Evolutionary conservation across 2,329 filamentous ascomycete genomes (phyloP).

Genomic region (Sporothrix globosa): DNA sequence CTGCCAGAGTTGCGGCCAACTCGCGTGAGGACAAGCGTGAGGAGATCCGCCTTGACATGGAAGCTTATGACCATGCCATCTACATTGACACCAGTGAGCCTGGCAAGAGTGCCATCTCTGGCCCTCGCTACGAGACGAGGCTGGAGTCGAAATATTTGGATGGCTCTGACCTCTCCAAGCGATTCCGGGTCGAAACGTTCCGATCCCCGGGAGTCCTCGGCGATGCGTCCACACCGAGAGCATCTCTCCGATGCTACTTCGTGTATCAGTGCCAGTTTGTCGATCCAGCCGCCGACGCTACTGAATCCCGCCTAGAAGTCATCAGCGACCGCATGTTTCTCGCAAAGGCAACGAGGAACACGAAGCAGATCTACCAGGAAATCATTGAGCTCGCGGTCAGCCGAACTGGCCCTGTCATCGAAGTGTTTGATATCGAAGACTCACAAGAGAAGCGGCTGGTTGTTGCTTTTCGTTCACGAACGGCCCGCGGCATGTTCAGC

Average conservation of each 20-base stretch:
- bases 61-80: conserved; percentile 90
- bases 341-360: conserved; percentile 94
- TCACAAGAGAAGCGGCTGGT: conserved; percentile 92
- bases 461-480: conserved; percentile 90
- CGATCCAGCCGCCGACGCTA: conserved; percentile 70
- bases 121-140: conserved; percentile 90
- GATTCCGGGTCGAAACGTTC: conserved; percentile 96
- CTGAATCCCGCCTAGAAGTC: conserved; percentile 85
- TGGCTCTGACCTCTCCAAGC: conserved; percentile 68
- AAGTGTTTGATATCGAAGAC: conserved; percentile 94
- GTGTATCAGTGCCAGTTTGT: conserved; percentile 95
- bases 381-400: conserved; percentile 84
- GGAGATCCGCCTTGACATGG: conserved; percentile 94
- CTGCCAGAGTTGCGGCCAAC: conserved; percentile 92
- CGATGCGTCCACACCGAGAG: conserved; percentile 63
- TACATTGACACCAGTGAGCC: conserved; percentile 98
- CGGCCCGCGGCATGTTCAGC: conserved; percentile 90
- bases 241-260: conserved; percentile 95
- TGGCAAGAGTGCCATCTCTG: conserved; percentile 72
- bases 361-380: conserved; percentile 92
- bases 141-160: conserved; percentile 97
- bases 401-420: conserved; percentile 91
- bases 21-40: conserved; percentile 91
- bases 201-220: conserved; percentile 83
- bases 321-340: conserved; percentile 94